These are phyloP conservation scores for Ophiobolus disseminans DNA, from an alignment of 2,329 filamentous ascomycete genomes.

Conservation along the genomic window DNA sequence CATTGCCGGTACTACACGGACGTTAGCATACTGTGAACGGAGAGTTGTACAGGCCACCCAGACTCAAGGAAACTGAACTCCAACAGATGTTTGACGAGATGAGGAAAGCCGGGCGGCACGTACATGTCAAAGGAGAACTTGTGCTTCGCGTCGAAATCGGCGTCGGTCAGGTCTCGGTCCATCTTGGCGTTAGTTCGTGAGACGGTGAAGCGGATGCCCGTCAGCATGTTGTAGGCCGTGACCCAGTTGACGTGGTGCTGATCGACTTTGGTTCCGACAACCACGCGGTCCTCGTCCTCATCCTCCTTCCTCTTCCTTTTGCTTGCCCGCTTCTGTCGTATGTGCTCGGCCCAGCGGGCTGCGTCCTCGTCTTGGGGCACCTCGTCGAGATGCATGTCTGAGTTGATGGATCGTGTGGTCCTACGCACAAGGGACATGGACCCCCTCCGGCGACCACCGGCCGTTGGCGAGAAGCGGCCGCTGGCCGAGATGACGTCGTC, in stretches of 20 bases:
- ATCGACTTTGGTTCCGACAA: constrained; percentile 97
- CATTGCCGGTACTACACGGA: constrained; percentile 79
- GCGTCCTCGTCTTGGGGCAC: constrained; percentile 88
- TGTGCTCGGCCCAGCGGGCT: constrained; percentile 88
- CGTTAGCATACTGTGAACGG: constrained; percentile 37
- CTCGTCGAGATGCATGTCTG: constrained; percentile 84
- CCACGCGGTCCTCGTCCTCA: constrained; percentile 86
- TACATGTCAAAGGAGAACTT: constrained; percentile 99
- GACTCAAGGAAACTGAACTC: constrained; percentile 19
- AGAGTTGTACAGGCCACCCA: constrained; percentile 12
- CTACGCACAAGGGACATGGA: constrained; percentile 85
- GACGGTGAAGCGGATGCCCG: constrained; percentile 95
- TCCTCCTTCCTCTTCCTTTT: constrained; percentile 85
- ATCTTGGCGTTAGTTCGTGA: constrained; percentile 97
- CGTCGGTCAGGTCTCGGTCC: constrained; percentile 85
- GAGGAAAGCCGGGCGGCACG: constrained; percentile 49
- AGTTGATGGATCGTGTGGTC: constrained; percentile 83
- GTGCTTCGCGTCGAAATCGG: constrained; percentile 91
- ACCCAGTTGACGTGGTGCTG: constrained; percentile 97
- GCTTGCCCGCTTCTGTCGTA: constrained; percentile 88
- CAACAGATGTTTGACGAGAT: constrained; percentile 19
- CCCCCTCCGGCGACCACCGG: constrained; percentile 70
- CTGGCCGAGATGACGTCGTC: constrained; percentile 72
- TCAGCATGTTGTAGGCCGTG: constrained; percentile 99
- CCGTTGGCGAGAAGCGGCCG: constrained; percentile 81